Conservation (phyloP, 331 rosid genomes). For the Rhamnella rubrinervis region DNA sequence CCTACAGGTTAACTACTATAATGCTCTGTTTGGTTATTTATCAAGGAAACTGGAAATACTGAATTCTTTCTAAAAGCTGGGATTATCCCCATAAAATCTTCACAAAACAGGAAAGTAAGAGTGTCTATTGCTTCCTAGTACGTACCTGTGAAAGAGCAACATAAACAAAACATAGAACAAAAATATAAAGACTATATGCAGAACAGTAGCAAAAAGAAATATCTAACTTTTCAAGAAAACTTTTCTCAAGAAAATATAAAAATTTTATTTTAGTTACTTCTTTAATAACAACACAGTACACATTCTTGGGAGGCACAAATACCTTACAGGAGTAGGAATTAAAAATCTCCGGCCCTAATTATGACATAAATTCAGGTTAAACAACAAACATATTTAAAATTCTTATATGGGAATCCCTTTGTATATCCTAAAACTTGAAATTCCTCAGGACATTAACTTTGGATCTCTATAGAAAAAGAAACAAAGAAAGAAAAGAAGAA, state of each 20-base stretch:
- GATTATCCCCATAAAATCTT: background rate
- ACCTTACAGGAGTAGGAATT: background rate
- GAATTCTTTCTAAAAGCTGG: background rate
- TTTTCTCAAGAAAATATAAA: background rate
- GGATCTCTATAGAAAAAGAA: background rate
- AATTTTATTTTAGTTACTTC: background rate
- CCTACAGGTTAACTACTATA: background rate
- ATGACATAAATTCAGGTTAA: background rate
- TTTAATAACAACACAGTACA: background rate
- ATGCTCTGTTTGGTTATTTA: too few relatives aligned
- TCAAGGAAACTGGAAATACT: background rate
- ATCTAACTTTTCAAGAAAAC: background rate
- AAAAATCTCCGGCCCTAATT: background rate
- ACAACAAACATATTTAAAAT: background rate
- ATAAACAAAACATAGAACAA: background rate
- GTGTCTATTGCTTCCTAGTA: background rate
- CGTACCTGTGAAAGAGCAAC: background rate
- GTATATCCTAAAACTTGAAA: background rate
- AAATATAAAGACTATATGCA: too few relatives aligned
- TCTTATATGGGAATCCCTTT: slow-evolving; percentile 11
- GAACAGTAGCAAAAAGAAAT: background rate
- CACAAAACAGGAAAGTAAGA: background rate
- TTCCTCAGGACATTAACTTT: background rate
- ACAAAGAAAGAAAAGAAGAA: background rate
- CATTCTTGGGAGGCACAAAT: background rate